These are phyloP conservation scores for Pilatotrama ljubarskyi DNA, from an alignment of 768 basidiomycete species.

Conservation along the genomic window DNA sequence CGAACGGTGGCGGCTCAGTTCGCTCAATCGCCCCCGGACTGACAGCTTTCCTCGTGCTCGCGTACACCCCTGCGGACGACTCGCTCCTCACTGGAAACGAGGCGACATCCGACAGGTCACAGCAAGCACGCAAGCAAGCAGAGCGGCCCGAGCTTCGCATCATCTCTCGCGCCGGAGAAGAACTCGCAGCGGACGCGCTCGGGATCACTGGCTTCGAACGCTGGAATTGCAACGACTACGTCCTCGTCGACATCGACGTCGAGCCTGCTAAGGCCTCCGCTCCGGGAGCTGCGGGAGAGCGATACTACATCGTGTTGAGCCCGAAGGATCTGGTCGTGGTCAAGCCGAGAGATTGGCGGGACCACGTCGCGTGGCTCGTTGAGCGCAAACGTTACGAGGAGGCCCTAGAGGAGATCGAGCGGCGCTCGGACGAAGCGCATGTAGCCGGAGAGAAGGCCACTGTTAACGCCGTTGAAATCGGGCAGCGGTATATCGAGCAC, in stretches of 20 bases:
- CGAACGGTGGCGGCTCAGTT: slow-evolving; percentile 19
- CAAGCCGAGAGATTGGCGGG: slow-evolving; percentile 81
- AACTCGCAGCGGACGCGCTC: slow-evolving; percentile 82
- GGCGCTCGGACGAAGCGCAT: slow-evolving; percentile 10
- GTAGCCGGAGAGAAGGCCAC: slow-evolving; percentile 31
- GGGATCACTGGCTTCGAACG: slow-evolving; percentile 74
- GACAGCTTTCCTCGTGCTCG: slow-evolving; percentile 82
- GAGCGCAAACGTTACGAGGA: slow-evolving; percentile 86
- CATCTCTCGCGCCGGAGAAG: slow-evolving; percentile 86
- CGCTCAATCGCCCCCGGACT: slow-evolving; percentile 37
- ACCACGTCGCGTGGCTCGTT: slow-evolving; percentile 92
- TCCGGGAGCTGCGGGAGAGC: slow-evolving; percentile 22
- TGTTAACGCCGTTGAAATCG: slow-evolving; percentile 68
- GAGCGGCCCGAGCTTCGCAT: slow-evolving; percentile 95
- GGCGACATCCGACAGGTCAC: slow-evolving; percentile 64
- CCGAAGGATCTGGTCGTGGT: slow-evolving; percentile 88
- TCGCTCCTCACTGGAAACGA: slow-evolving; percentile 56
- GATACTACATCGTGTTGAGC: slow-evolving; percentile 80
- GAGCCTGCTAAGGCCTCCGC: slow-evolving; percentile 13
- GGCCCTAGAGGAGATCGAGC: slow-evolving; percentile 41
- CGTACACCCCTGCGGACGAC: slow-evolving; percentile 80
- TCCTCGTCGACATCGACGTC: slow-evolving; percentile 52
- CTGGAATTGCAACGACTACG: slow-evolving; percentile 93
- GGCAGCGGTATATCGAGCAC: slow-evolving; percentile 83
- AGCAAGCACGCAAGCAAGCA: slow-evolving; percentile 80